Conservation (phyloP, 108 stramenopile species). For the Parmales sp. region DNA sequence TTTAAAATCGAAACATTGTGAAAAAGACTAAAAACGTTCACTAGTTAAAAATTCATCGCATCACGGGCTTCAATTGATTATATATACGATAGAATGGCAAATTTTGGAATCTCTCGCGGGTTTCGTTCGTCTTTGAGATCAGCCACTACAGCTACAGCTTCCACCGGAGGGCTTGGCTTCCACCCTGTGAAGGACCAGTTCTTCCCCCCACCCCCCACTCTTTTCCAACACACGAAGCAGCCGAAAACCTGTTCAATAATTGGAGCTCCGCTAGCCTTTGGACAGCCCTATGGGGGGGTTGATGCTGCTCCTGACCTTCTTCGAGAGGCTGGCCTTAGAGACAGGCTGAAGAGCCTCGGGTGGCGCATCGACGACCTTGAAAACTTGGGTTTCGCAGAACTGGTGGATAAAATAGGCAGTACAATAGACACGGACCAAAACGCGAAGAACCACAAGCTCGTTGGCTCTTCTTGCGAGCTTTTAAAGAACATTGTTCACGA, state of each 20-base stretch:
- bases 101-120: not conserved
- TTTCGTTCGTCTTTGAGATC: not conserved
- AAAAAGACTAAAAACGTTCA: not conserved
- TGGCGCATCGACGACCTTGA: slow-evolving; percentile 72
- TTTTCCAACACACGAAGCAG: slow-evolving; percentile 30
- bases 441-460: slow-evolving; percentile 54
- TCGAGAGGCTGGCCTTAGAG: slow-evolving; percentile 52
- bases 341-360: slow-evolving; percentile 56
- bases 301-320: slow-evolving; percentile 60
- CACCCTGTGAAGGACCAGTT: slow-evolving; percentile 56
- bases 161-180: slow-evolving; percentile 23
- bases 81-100: not conserved
- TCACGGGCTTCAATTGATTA: not conserved
- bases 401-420: not conserved
- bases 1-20: not conserved
- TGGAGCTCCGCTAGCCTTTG: slow-evolving; percentile 78
- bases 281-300: slow-evolving; percentile 77
- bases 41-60: not conserved
- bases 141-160: not conserved
- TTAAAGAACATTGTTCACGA: slow-evolving; percentile 54
- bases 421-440: slow-evolving; percentile 21
- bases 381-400: slow-evolving; percentile 63
- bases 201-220: slow-evolving; percentile 27
- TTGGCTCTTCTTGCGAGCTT: slow-evolving; percentile 38
- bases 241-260: slow-evolving; percentile 43